A percentile compares a stretch with the other conserved stretches of the same genome.
Evolutionary conservation across 192 early-diverging fungal species (phyloP).

Genomic region (Cetraspora pellucida): DNA sequence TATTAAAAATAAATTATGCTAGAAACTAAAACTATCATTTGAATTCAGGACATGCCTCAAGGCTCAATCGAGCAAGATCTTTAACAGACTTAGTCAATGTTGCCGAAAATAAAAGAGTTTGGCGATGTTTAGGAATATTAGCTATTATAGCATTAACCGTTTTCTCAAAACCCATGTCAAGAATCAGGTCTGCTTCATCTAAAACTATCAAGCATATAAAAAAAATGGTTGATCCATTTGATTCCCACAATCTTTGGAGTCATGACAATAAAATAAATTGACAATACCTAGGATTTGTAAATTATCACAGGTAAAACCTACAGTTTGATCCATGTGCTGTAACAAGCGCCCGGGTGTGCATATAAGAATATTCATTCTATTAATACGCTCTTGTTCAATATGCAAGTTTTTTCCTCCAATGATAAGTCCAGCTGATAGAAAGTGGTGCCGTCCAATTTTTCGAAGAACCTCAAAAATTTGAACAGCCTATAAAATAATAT

Average conservation of each 20-base stretch:
- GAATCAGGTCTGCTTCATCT: slow-evolving; percentile 85
- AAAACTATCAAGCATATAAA: slow-evolving; percentile 49
- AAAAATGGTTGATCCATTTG: neutral
- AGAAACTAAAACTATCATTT: slow-evolving; percentile 12
- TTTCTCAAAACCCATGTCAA: slow-evolving; percentile 87
- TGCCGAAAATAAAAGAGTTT: slow-evolving; percentile 95
- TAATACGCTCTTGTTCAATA: slow-evolving; percentile 72
- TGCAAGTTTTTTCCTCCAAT: slow-evolving; percentile 93
- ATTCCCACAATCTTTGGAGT: neutral
- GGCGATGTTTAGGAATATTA: slow-evolving; percentile 81
- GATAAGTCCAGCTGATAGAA: slow-evolving; percentile 90
- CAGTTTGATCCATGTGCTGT: slow-evolving; percentile 92
- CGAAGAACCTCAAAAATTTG: slow-evolving; percentile 92
- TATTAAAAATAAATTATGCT: slow-evolving; percentile 8
- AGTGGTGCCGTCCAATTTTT: slow-evolving; percentile 71
- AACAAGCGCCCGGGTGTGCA: slow-evolving; percentile 81
- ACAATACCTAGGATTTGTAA: slow-evolving; percentile 65
- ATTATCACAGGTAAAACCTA: slow-evolving; percentile 84
- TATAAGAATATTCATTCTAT: slow-evolving; percentile 81
- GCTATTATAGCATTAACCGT: slow-evolving; percentile 81
- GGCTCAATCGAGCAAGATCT: slow-evolving; percentile 88
- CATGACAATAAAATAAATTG: slow-evolving; percentile 20
- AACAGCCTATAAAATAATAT: slow-evolving; percentile 53
- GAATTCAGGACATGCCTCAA: slow-evolving; percentile 52
- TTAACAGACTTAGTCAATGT: slow-evolving; percentile 97